Evolutionary conservation across 345 rosid genomes (phyloP).

Genomic region (Eucalyptus erythrocorys): DNA sequence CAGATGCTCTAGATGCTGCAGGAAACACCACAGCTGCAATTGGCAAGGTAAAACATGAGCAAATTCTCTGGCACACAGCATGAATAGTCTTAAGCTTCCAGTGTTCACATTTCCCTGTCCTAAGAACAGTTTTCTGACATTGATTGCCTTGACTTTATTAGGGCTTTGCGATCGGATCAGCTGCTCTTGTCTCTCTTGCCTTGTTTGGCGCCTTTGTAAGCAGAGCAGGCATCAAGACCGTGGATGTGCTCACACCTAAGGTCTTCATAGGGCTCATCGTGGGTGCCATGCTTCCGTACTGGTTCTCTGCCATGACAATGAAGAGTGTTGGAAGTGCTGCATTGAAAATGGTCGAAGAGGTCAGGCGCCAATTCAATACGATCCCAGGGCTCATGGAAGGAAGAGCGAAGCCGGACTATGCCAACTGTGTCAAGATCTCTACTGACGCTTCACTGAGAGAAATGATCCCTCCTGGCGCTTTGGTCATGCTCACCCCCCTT

Average conservation of each 20-base stretch:
- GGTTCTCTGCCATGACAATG: slow-evolving; percentile 79
- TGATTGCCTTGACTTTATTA: neutral
- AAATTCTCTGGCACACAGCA: neutral
- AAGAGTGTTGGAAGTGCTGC: slow-evolving; percentile 71
- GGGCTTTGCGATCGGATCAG: slow-evolving; percentile 80
- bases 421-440: slow-evolving; percentile 66
- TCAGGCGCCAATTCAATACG: slow-evolving; percentile 56
- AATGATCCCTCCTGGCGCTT: slow-evolving; percentile 71
- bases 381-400: slow-evolving; percentile 78
- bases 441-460: slow-evolving; percentile 54
- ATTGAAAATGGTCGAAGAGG: slow-evolving; percentile 73
- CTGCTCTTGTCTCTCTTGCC: slow-evolving; percentile 63
- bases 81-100: neutral
- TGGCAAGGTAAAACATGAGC: slow-evolving; percentile 37
- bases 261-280: slow-evolving; percentile 52
- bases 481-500: slow-evolving; percentile 61
- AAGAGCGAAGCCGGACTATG: slow-evolving; percentile 44
- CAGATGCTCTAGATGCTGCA: slow-evolving; percentile 60
- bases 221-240: slow-evolving; percentile 45
- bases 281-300: slow-evolving; percentile 74
- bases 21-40: slow-evolving; percentile 75
- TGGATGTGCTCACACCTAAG: slow-evolving; percentile 57
- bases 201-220: slow-evolving; percentile 64
- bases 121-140: neutral
- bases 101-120: neutral